Base-by-base conservation (phyloP, 164 flowering plant genomes). In the Sedum album region DNA sequence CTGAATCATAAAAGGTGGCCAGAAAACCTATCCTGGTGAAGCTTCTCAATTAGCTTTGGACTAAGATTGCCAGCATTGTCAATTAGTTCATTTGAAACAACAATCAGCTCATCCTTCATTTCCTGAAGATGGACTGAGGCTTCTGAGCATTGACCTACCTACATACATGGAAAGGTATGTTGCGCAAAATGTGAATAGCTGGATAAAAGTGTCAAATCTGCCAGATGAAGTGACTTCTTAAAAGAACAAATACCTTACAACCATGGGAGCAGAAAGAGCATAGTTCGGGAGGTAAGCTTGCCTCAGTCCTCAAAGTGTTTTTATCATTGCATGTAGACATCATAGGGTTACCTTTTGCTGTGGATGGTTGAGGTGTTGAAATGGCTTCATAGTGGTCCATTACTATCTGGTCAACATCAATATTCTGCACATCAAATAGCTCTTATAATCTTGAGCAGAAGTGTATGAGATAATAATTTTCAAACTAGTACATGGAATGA, bases 401-500 rank as follows among this genome's bases (percentile, higher is more conserved):
- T 49, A 88, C 88, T 68, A 94, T 88, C 79, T 90, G 96, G 76
- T 94, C 99, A 65, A 94, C 85, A 74, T 94, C 97, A 71, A 94
- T 82, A 78, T 77, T 75, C 97, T 94, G 85, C 64, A 39, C 72
- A 60, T 70, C 68, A 78, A n/a, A n/a, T n/a, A n/a, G n/a, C n/a
- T n/a, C n/a, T n/a, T n/a, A n/a, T n/a, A n/a, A n/a, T n/a, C n/a
- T n/a, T n/a, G n/a, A n/a, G n/a, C n/a, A n/a, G n/a, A n/a, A n/a
- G n/a, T n/a, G n/a, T n/a, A n/a, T n/a, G n/a, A n/a, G n/a, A n/a
- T n/a, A n/a, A n/a, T n/a, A n/a, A n/a, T n/a, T n/a, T n/a, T n/a
- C n/a, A n/a, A n/a, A n/a, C n/a, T n/a, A n/a, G n/a, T n/a, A n/a
- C n/a, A n/a, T n/a, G n/a, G n/a, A n/a, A n/a, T n/a, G n/a, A n/a